Evolutionary conservation across 768 basidiomycete genomes (phyloP), one percentile per base, ranked within the genome.

Genomic region (Auriscalpium microsporum): DNA sequence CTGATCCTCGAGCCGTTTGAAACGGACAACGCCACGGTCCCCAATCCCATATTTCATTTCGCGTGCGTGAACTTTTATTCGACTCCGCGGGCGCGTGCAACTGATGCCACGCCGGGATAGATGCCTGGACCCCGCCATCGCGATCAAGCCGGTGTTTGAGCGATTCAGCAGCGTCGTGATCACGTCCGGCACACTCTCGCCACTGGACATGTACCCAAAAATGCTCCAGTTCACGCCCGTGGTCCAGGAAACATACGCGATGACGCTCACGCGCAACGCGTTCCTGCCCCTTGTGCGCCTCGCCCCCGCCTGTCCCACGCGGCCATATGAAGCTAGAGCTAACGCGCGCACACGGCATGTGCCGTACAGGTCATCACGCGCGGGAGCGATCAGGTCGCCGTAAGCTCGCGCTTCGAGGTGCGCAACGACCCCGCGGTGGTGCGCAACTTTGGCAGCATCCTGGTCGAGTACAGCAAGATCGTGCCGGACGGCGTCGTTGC

Each of bases 161-260:
- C 88, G 94, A 34, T 99, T 98, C 68, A 94, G 91, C 68, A 92
- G 89, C 58, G 96, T 99, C 19, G 93, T 99, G 60, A 99, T 99
- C 68, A 99, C 96, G 0, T 97, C 94, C 4, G 96, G 96, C 63
- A 99, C 96, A 10, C 93, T 99, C 63, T 97, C 94, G 1, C 96
- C 96, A 2, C 72, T 99, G 56, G 96, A 99, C 71, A 99, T 99
- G 96, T 99, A 99, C 69, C 96, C 96, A 11, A 99, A 98, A 72
- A 99, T 99, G 90, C 78, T 99, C 34, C 92, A 94, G 62, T 99
- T 99, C 70, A 91, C 90, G 16, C 94, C 96, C 2, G 94, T 95
- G 17, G 90, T 97, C 7, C 90, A 94, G 72, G 94, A 97, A 70
- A 91, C 90, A 1, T 99, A 99, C 72, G 82, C 95, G 1, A 99